Base-by-base conservation (phyloP, 2,329 filamentous ascomycete species). In the Colletotrichum chlorophyti region DNA sequence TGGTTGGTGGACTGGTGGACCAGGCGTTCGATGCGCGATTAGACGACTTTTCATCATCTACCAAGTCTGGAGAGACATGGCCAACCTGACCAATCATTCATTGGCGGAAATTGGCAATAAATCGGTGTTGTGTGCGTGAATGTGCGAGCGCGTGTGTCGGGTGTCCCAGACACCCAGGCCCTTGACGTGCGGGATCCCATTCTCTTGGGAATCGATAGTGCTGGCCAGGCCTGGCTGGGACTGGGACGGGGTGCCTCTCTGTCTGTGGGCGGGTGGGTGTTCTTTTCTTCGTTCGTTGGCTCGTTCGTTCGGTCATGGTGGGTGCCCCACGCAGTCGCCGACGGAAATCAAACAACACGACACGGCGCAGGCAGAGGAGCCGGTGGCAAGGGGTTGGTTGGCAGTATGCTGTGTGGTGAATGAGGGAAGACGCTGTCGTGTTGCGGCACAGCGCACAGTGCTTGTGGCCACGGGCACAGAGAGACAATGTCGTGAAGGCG, bases 61-160 rank as follows among this genome's bases (percentile, higher is more conserved):
- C 27, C 42, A 31, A 26, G 34, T 27, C 41, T 38, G 31, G 37
- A 14, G 43, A 31, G 31, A 21, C 51, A 55, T 37, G 38, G 51
- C 31, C 32, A 41, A 38, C 41, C 32, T 12, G 53, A 21, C 58
- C 58, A 52, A 58, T 53, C 58, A 60, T 21, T 42, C 38, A 60
- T 60, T 49, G 54, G 59, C 55, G 59, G 59, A 61, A 61, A 61
- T 60, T 61, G 48, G 32, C 38, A 51, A 42, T 31, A 27, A 23
- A 15, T 49, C 40, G 31, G 31, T 26, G 34, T 49, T 49, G 54
- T 51, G 35, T 21, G 27, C 27, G 48, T 46, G 31, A 24, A 15
- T 46, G n/a, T n/a, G n/a, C n/a, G n/a, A n/a, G n/a, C n/a, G n/a
- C n/a, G n/a, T n/a, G n/a, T n/a, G n/a, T n/a, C n/a, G n/a, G n/a